Evolutionary conservation across 441 rosid species (phyloP).

Genomic region (Populus hybrid): DNA sequence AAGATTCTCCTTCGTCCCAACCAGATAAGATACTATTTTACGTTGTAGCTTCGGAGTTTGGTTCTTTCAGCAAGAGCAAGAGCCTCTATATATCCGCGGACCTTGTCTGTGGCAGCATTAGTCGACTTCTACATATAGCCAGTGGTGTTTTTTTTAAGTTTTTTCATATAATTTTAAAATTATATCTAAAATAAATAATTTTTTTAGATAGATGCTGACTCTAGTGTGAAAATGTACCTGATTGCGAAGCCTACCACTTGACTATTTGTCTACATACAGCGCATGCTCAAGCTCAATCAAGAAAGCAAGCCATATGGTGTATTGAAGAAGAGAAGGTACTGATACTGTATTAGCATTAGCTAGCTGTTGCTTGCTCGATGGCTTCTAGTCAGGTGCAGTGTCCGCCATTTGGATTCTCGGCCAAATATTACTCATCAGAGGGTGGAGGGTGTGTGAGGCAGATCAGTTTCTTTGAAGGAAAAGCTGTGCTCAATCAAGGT

Average conservation of each 20-base stretch:
- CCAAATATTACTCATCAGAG: conserved; percentile 47
- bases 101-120: not conserved
- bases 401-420: conserved; percentile 75
- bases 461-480: conserved; percentile 67
- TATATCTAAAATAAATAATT: too few relatives aligned
- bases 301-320: not conserved
- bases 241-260: not conserved
- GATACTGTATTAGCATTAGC: not conserved
- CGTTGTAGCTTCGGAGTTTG: not conserved
- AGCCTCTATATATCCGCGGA: not conserved
- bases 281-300: not conserved
- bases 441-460: conserved; percentile 54
- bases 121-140: not conserved
- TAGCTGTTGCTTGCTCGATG: not conserved
- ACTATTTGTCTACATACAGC: not conserved
- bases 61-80: not conserved
- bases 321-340: not conserved
- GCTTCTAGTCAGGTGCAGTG: conserved; percentile 33
- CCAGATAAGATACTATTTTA: not conserved
- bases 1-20: not conserved
- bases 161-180: too few relatives aligned
- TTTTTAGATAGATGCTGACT: not conserved
- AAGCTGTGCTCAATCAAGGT: conserved; percentile 68
- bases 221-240: not conserved
- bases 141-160: not conserved